Conservation (phyloP, 2,329 filamentous ascomycete genomes). For the Fusarium sp. region DNA sequence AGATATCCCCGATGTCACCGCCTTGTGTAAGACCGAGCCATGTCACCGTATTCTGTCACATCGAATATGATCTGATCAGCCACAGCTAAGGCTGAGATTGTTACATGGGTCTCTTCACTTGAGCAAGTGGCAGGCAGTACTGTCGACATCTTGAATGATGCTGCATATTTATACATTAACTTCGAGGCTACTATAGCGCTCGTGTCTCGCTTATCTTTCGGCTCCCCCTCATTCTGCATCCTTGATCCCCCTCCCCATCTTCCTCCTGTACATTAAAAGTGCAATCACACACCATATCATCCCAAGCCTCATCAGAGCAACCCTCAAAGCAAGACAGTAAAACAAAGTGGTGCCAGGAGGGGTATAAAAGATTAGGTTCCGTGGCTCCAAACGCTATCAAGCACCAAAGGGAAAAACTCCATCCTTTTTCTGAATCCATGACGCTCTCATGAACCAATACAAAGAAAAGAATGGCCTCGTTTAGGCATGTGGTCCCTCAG, state of each 20-base stretch:
- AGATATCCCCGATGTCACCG: slow-evolving; percentile 17
- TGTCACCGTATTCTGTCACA: slow-evolving; percentile 2
- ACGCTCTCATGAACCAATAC: slow-evolving; percentile 30
- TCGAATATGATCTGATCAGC: slow-evolving; percentile 17
- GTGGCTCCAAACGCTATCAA: slow-evolving; percentile 40
- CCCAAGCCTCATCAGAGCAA: slow-evolving; percentile 19
- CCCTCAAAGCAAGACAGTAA: slow-evolving; percentile 27
- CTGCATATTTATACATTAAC: slow-evolving; percentile 26
- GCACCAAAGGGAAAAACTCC: slow-evolving; percentile 36
- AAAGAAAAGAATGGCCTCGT: slow-evolving; percentile 38
- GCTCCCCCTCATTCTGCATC: slow-evolving; percentile 5
- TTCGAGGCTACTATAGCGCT: slow-evolving; percentile 22
- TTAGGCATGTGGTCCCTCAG: slow-evolving; percentile 42
- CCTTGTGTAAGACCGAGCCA: background rate
- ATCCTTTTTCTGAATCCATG: slow-evolving; percentile 36
- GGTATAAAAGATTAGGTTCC: slow-evolving; percentile 47
- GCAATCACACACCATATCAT: slow-evolving; percentile 23
- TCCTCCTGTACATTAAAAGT: slow-evolving; percentile 32
- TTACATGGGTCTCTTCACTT: slow-evolving; percentile 9
- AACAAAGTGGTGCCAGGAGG: slow-evolving; percentile 41
- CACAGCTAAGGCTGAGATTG: background rate
- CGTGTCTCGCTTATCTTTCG: slow-evolving; percentile 19
- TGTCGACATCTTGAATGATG: background rate
- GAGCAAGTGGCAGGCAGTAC: background rate
- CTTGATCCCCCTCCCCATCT: slow-evolving; percentile 9